These are phyloP conservation scores for Imleria badia DNA, from an alignment of 768 basidiomycete species.

Conservation along the genomic window DNA sequence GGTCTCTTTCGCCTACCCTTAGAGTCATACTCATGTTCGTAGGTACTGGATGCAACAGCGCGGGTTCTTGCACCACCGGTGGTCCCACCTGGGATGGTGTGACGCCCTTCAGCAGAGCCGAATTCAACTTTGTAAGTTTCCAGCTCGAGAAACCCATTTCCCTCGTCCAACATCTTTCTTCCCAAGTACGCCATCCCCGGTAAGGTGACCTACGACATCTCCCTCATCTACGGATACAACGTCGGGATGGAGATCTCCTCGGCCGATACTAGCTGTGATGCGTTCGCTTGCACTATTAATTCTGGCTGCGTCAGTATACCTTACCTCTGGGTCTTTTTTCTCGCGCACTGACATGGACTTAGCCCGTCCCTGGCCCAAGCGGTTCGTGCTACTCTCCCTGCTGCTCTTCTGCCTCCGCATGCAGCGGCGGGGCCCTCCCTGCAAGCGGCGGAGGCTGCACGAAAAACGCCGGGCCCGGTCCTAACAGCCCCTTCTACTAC, in stretches of 20 bases:
- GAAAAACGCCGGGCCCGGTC: conserved; percentile 30
- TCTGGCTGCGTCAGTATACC: conserved; percentile 30
- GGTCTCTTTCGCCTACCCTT: neutral
- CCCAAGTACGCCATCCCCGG: conserved; percentile 25
- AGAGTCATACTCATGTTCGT: conserved; percentile 3
- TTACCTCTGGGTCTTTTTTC: neutral
- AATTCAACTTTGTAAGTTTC: conserved; percentile 31
- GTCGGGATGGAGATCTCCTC: conserved; percentile 37
- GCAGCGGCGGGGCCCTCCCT: conserved; percentile 29
- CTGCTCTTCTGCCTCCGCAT: conserved; percentile 30
- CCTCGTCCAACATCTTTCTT: too few relatives aligned
- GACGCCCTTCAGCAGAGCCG: conserved; percentile 34
- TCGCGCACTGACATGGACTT: neutral
- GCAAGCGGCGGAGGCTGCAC: conserved; percentile 27
- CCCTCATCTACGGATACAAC: conserved; percentile 35
- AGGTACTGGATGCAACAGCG: conserved; percentile 30
- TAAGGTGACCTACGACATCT: conserved; percentile 33
- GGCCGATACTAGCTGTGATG: conserved; percentile 22
- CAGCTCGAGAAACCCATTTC: neutral
- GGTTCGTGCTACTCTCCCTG: conserved; percentile 30
- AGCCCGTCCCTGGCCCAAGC: conserved; percentile 31
- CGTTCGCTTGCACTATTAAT: conserved; percentile 30
- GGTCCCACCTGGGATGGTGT: conserved; percentile 31
- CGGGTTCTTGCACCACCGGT: conserved; percentile 29
- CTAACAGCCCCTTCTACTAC: conserved; percentile 32